Percentiles rank a stretch among this genome's conserved stretches.
Conservation (phyloP, 2,329 filamentous ascomycete species). For the Reticulascus tulasneorum region DNA sequence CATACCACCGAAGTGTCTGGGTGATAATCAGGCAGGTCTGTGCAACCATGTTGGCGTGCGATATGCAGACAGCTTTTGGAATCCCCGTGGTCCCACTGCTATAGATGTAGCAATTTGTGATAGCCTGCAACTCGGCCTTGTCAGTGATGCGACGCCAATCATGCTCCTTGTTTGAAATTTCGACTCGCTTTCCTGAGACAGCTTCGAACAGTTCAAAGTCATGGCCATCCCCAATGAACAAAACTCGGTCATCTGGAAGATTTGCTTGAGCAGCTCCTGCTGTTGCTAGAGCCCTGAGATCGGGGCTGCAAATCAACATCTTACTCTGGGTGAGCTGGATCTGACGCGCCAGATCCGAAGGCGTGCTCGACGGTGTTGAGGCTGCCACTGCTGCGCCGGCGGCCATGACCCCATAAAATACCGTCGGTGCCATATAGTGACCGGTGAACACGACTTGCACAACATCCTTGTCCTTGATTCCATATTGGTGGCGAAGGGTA, state of each 20-base stretch:
- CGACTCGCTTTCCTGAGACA: constrained; percentile 22
- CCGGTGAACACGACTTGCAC: constrained; percentile 54
- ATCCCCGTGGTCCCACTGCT: constrained; percentile 46
- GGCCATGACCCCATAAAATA: constrained; percentile 54
- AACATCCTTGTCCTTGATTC: constrained; percentile 44
- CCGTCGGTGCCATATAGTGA: constrained; percentile 47
- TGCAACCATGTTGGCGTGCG: constrained; percentile 41
- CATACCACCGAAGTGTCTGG: constrained; percentile 24
- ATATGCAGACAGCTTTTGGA: constrained; percentile 43
- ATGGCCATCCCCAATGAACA: constrained; percentile 15
- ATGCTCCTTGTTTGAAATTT: constrained; percentile 33
- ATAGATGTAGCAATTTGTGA: constrained; percentile 39
- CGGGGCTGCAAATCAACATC: constrained; percentile 42
- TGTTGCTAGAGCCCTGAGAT: constrained; percentile 40
- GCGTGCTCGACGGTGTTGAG: constrained; percentile 45
- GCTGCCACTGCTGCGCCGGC: constrained; percentile 57
- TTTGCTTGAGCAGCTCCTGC: constrained; percentile 45
- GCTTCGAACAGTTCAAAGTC: constrained; percentile 22
- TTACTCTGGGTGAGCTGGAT: constrained; percentile 32
- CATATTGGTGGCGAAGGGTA: constrained; percentile 48
- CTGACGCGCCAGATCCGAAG: constrained; percentile 46
- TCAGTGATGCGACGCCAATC: constrained; percentile 54
- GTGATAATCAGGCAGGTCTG: constrained; percentile 26
- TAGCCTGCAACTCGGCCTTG: constrained; percentile 34
- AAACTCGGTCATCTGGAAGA: constrained; percentile 29